A percentile compares a stretch with the other conserved stretches of the same genome.
phyloP scores from a whole-genome alignment of 129 eudicot genomes.

The Deinandra increscens region DNA sequence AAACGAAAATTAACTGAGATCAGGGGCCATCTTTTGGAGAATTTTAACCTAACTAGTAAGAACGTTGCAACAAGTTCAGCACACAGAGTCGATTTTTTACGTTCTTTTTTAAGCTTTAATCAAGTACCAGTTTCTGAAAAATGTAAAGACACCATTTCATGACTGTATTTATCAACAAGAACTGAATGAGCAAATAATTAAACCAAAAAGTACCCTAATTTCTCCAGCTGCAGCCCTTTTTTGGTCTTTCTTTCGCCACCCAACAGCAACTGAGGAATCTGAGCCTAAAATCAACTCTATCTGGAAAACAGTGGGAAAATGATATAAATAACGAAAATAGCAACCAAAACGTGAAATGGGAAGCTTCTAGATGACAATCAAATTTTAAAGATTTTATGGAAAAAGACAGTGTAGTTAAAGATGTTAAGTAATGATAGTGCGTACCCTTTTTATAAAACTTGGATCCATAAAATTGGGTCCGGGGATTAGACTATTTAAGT shows the following conservation, averaged over 20 bases:
- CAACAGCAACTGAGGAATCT: slow-evolving; percentile 82
- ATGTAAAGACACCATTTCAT: neutral
- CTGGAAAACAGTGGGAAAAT: slow-evolving; percentile 36
- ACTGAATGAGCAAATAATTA: neutral
- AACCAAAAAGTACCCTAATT: slow-evolving; percentile 57
- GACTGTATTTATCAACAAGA: neutral
- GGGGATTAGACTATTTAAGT: neutral
- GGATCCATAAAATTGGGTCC: neutral
- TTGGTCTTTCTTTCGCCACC: slow-evolving; percentile 88
- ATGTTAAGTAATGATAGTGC: neutral
- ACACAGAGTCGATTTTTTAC: neutral
- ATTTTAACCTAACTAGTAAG: neutral
- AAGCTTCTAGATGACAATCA: slow-evolving; percentile 7
- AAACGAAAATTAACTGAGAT: neutral
- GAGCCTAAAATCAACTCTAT: slow-evolving; percentile 76
- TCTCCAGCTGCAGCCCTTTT: slow-evolving; percentile 83
- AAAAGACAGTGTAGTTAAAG: neutral
- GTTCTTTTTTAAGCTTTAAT: neutral
- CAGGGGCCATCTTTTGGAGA: neutral
- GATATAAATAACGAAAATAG: neutral
- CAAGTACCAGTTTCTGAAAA: neutral
- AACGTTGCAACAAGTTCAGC: neutral
- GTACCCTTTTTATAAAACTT: neutral
- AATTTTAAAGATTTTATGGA: neutral
- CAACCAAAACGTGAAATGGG: slow-evolving; percentile 14